Percentiles rank a stretch among this genome's conserved stretches.
Evolutionary conservation across 2,329 filamentous ascomycete genomes (phyloP).

Genomic region (Exophiala spinifera): DNA sequence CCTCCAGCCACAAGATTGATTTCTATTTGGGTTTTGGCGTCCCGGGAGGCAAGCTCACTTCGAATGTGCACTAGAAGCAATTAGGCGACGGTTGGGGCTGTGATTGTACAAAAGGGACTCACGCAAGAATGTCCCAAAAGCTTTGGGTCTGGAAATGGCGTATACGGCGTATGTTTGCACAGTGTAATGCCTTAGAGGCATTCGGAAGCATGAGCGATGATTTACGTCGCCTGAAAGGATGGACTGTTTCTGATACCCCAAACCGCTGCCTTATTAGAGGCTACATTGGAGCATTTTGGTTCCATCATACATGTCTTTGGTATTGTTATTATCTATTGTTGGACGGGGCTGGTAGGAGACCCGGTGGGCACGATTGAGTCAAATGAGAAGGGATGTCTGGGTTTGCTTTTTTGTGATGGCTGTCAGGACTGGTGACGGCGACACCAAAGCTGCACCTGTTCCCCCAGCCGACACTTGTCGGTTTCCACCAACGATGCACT

Average conservation of each 20-base stretch:
- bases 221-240: conserved; percentile 6
- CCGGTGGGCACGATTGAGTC: background rate
- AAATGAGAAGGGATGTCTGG: background rate
- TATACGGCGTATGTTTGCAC: conserved; percentile 20
- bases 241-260: conserved; percentile 26
- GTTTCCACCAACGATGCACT: no score
- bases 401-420: background rate
- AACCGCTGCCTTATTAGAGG: conserved; percentile 25
- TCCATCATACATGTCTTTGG: conserved; percentile 21
- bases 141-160: conserved; percentile 13
- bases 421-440: background rate
- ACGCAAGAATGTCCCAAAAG: conserved; percentile 15
- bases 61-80: conserved; percentile 5
- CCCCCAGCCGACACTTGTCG: background rate
- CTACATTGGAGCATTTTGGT: conserved; percentile 24
- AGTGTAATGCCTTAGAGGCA: conserved; percentile 23
- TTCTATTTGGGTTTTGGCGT: conserved; percentile 1
- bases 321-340: conserved; percentile 21
- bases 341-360: background rate
- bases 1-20: conserved; percentile 5
- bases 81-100: conserved; percentile 11
- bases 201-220: conserved; percentile 16
- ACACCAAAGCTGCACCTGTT: background rate
- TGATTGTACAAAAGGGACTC: conserved; percentile 22
- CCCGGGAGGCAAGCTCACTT: conserved; percentile 2